Percentiles rank a stretch among this genome's conserved stretches.
Evolutionary conservation across 192 early-diverging fungal genomes (phyloP).

Genomic region (Podochytrium sp.): DNA sequence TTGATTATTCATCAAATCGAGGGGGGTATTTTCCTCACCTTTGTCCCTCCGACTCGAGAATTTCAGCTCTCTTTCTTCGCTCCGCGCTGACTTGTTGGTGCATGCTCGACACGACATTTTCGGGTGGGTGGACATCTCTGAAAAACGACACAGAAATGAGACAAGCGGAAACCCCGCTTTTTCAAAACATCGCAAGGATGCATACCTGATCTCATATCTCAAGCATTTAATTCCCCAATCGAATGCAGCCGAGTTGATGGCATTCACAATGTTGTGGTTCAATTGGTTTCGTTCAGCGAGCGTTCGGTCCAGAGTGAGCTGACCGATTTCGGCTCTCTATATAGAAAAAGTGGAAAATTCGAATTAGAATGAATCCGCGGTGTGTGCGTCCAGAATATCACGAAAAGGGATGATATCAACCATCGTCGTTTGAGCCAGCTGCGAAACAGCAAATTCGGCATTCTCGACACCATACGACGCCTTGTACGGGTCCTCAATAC

Average conservation of each 20-base stretch:
- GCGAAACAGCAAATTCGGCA: slow-evolving; percentile 92
- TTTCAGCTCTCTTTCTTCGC: slow-evolving; percentile 94
- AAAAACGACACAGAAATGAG: background rate
- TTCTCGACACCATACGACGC: slow-evolving; percentile 93
- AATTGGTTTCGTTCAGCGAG: slow-evolving; percentile 91
- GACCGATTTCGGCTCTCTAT: slow-evolving; percentile 92
- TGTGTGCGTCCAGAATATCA: too few species aligned
- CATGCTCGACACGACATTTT: slow-evolving; percentile 94
- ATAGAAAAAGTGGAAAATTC: background rate
- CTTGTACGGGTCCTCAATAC: slow-evolving; percentile 85
- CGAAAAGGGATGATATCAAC: slow-evolving; percentile 1
- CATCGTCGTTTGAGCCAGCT: slow-evolving; percentile 99
- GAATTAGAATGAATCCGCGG: background rate
- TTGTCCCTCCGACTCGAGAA: slow-evolving; percentile 65
- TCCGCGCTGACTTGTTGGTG: slow-evolving; percentile 98
- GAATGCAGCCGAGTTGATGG: slow-evolving; percentile 90
- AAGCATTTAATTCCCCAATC: slow-evolving; percentile 97
- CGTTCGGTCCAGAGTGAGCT: slow-evolving; percentile 95
- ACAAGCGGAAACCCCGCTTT: background rate
- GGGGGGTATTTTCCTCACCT: slow-evolving; percentile 32
- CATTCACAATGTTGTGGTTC: slow-evolving; percentile 91
- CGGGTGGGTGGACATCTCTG: slow-evolving; percentile 92
- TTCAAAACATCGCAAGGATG: background rate
- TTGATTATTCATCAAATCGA: background rate
- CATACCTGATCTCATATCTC: slow-evolving; percentile 42